Conservation (phyloP, 495 filamentous ascomycete species). For the Daldinia decipiens region DNA sequence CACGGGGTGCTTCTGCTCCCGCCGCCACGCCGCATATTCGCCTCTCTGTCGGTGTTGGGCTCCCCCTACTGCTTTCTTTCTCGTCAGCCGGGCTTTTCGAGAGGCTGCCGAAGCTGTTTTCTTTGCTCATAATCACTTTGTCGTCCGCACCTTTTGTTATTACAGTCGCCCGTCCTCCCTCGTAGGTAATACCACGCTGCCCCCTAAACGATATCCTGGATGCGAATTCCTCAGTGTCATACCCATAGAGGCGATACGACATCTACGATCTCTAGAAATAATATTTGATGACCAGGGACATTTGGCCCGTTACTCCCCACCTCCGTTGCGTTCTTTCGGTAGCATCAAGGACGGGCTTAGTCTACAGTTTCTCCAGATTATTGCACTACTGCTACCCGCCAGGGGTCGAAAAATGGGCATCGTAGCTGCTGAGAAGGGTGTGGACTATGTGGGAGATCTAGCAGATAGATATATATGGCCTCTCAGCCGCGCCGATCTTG, state of each 20-base stretch:
- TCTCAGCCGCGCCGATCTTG: slow-evolving; percentile 3
- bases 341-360: not conserved
- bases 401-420: not conserved
- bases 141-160: slow-evolving; percentile 2
- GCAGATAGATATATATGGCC: slow-evolving; percentile 4
- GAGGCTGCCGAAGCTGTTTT: not conserved
- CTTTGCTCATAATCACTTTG: slow-evolving; percentile 2
- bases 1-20: slow-evolving; percentile 2
- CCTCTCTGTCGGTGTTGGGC: slow-evolving; percentile 12
- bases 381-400: not conserved
- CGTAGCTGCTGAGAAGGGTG: not conserved
- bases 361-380: not conserved
- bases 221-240: slow-evolving; percentile 4
- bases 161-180: not conserved
- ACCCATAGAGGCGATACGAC: slow-evolving; percentile 5
- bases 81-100: slow-evolving; percentile 5
- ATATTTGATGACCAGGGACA: not conserved
- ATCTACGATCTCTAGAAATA: not conserved
- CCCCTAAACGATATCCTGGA: slow-evolving; percentile 2
- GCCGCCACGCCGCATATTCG: not conserved
- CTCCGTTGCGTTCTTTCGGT: not conserved
- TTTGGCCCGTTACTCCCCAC: not conserved
- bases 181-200: not conserved
- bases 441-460: slow-evolving; percentile 5
- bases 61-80: slow-evolving; percentile 4